These are phyloP conservation scores for Zopfia rhizophila DNA, from an alignment of 2,329 filamentous ascomycete species.

Conservation along the genomic window DNA sequence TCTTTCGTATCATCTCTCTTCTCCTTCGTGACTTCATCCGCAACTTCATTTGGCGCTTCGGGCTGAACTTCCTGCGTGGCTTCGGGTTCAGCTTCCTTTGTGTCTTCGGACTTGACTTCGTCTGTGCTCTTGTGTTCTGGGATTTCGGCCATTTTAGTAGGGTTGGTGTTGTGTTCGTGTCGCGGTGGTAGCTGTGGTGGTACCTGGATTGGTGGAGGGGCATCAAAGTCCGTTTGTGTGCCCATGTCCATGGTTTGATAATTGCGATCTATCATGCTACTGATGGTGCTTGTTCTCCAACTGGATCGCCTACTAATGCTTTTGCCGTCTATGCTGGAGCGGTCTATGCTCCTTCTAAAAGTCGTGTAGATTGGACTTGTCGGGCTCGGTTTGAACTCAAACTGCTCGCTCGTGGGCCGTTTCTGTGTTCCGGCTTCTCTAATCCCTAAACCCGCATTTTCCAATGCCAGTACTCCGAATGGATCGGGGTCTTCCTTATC, in stretches of 20 bases:
- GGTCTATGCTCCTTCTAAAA: constrained; percentile 76
- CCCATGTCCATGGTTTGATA: constrained; percentile 74
- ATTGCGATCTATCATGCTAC: constrained; percentile 70
- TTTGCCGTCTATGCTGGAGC: constrained; percentile 63
- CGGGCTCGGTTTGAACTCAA: constrained; percentile 82
- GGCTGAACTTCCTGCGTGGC: no score
- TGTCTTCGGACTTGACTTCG: constrained; percentile 16
- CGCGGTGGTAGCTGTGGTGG: constrained; percentile 39
- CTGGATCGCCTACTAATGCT: constrained; percentile 69
- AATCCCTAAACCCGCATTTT: constrained; percentile 89
- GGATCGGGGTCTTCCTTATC: constrained; percentile 86
- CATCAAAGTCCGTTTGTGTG: constrained; percentile 68
- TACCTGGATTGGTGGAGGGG: constrained; percentile 32
- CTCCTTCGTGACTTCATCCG: constrained; percentile 3
- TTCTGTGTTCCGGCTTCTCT: constrained; percentile 84
- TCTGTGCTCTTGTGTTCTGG: constrained; percentile 42
- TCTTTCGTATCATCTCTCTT: constrained; percentile 3
- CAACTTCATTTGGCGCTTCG: constrained; percentile 16
- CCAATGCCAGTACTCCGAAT: constrained; percentile 89
- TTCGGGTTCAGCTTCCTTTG: no score
- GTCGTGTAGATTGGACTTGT: constrained; percentile 75
- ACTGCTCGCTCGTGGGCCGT: constrained; percentile 79
- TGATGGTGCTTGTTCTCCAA: constrained; percentile 74
- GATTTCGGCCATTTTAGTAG: constrained; percentile 45
- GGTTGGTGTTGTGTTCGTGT: constrained; percentile 32